Conservation (phyloP, 1,284 basidiomycete species). For the Sporisorium scitamineum region DNA sequence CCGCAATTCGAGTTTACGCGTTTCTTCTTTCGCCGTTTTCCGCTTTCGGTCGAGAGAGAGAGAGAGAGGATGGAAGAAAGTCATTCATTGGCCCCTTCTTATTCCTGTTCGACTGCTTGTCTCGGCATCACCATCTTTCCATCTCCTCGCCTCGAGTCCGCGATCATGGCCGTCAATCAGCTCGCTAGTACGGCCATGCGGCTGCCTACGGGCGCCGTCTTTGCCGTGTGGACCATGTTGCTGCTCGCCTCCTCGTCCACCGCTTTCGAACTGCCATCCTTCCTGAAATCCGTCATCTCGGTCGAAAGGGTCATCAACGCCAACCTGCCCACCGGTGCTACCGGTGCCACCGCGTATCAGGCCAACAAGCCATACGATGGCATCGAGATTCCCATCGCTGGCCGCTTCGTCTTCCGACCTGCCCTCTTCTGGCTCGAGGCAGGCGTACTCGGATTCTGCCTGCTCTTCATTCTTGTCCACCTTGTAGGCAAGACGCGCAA, state of each 20-base stretch:
- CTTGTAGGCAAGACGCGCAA: constrained; percentile 55
- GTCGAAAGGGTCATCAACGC: constrained; percentile 3
- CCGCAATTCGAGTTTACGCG: constrained; percentile 4
- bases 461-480: constrained; percentile 58
- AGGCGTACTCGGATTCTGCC: constrained; percentile 39
- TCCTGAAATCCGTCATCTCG: constrained; percentile 14
- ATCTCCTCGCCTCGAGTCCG: neutral
- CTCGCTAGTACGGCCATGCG: constrained; percentile 1
- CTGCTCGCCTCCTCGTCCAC: constrained; percentile 38
- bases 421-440: constrained; percentile 57
- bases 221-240: constrained; percentile 44
- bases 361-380: constrained; percentile 49
- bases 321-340: constrained; percentile 36
- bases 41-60: constrained; percentile 21
- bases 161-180: constrained; percentile 20
- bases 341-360: constrained; percentile 43
- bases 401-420: constrained; percentile 48
- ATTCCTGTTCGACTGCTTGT: neutral
- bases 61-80: constrained; percentile 3
- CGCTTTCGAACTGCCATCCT: constrained; percentile 42
- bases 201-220: constrained; percentile 32
- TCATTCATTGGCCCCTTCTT: neutral
- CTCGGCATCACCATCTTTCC: constrained; percentile 7
- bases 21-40: constrained; percentile 22
- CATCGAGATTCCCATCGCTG: constrained; percentile 31